These are phyloP conservation scores for Hirschfeldia incana DNA, from an alignment of 345 rosid species.

Conservation along the genomic window DNA sequence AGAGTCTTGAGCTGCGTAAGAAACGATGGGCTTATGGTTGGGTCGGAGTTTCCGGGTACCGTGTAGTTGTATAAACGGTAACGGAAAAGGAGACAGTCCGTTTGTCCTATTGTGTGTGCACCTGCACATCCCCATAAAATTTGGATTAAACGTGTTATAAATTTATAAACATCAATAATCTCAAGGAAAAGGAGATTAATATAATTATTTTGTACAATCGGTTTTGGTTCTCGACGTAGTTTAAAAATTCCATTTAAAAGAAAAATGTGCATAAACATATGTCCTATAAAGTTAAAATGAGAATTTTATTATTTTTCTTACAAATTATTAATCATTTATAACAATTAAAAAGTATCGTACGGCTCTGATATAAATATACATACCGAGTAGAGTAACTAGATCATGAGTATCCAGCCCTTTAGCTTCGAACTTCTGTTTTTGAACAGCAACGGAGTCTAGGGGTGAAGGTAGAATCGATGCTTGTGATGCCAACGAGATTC, in stretches of 20 bases:
- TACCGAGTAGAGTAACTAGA: constrained; percentile 74
- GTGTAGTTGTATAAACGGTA: constrained; percentile 82
- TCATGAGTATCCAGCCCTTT: constrained; percentile 65
- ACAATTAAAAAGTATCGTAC: no score
- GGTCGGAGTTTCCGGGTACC: constrained; percentile 59
- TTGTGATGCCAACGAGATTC: constrained; percentile 53
- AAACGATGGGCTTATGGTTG: constrained; percentile 59
- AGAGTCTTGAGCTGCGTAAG: constrained; percentile 52
- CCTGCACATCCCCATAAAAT: constrained; percentile 39
- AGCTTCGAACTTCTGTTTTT: constrained; percentile 62
- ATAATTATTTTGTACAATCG: not conserved
- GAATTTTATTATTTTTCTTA: no score
- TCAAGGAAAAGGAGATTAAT: not conserved
- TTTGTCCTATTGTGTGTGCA: constrained; percentile 76
- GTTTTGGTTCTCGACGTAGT: not conserved
- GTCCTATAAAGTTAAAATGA: no score
- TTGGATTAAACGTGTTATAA: not conserved
- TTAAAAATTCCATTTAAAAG: no score
- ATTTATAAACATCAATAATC: not conserved
- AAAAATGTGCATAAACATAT: no score
- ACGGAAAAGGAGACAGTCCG: constrained; percentile 58
- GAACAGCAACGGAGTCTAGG: constrained; percentile 51
- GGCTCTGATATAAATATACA: not conserved
- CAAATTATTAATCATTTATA: no score
- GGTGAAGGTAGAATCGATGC: constrained; percentile 62